Conservation (phyloP, 1,284 basidiomycete genomes). For the Microbotryum scabiosae region DNA sequence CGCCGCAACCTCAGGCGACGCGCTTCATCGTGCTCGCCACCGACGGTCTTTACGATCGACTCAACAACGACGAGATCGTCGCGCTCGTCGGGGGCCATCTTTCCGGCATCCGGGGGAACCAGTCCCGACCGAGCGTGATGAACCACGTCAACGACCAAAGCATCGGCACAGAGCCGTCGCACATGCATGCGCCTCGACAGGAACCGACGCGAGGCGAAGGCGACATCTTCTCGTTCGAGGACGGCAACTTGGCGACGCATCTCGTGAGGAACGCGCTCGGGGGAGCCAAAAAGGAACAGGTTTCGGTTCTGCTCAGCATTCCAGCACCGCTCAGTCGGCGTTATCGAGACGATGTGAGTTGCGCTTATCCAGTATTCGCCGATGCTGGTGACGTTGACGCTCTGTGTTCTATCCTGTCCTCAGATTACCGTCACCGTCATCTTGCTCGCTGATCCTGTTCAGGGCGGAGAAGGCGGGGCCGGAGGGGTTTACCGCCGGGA, state of each 20-base stretch:
- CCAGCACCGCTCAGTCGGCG: constrained; percentile 69
- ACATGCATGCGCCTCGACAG: constrained; percentile 26
- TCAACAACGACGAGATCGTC: constrained; percentile 92
- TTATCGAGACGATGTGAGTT: constrained; percentile 74
- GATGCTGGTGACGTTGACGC: not conserved
- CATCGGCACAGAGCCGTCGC: not conserved
- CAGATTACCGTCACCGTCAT: constrained; percentile 30
- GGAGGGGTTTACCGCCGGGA: constrained; percentile 29
- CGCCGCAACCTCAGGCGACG: constrained; percentile 16
- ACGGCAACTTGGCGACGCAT: constrained; percentile 81
- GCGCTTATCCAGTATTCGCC: not conserved
- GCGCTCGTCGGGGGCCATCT: constrained; percentile 78
- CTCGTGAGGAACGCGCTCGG: constrained; percentile 90
- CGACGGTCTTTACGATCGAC: constrained; percentile 75
- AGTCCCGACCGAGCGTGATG: constrained; percentile 20
- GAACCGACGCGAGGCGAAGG: constrained; percentile 29
- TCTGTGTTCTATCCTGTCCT: not conserved
- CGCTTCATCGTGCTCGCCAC: constrained; percentile 82
- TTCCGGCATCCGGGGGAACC: constrained; percentile 51
- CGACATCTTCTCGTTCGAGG: constrained; percentile 64
- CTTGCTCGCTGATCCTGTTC: constrained; percentile 20
- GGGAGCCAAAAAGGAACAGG: constrained; percentile 61
- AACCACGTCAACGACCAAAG: constrained; percentile 13
- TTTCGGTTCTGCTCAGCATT: constrained; percentile 72
- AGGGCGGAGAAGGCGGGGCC: constrained; percentile 21